Percentiles rank a stretch among this genome's conserved stretches.
These are phyloP conservation scores for Cercospora sp. DNA, from an alignment of 2,329 filamentous ascomycete species.

Conservation along the genomic window DNA sequence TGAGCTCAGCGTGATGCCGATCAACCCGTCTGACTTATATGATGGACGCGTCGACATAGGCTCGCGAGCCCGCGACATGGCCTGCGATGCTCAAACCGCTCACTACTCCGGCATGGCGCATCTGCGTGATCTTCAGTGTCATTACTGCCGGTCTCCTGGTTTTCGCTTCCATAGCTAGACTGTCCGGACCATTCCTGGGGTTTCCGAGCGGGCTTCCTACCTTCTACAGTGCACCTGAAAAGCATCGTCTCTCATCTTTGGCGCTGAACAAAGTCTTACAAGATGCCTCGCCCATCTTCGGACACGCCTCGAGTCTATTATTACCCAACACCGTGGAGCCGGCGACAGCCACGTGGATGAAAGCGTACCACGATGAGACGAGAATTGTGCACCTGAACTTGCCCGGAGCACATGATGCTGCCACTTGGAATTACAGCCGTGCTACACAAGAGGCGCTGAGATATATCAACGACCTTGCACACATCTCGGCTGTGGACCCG, in stretches of 20 bases:
- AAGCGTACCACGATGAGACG: constrained; percentile 44
- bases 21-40: neutral
- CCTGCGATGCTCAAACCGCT: neutral
- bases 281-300: constrained; percentile 49
- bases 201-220: constrained; percentile 4
- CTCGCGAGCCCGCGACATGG: constrained; percentile 5
- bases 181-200: constrained; percentile 13
- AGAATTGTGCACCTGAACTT: constrained; percentile 51
- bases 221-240: neutral
- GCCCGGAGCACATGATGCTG: constrained; percentile 53
- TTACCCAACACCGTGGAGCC: constrained; percentile 22
- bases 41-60: constrained; percentile 1
- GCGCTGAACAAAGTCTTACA: constrained; percentile 47
- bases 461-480: constrained; percentile 45
- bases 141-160: constrained; percentile 20
- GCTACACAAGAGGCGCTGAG: constrained; percentile 45
- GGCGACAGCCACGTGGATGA: constrained; percentile 50
- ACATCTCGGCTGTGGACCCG: constrained; percentile 38
- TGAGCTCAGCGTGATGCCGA: neutral
- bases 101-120: constrained; percentile 11
- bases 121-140: constrained; percentile 14
- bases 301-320: constrained; percentile 24
- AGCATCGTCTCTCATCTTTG: constrained; percentile 34
- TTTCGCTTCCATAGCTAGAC: constrained; percentile 18
- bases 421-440: constrained; percentile 54